Evolutionary conservation across 2,329 filamentous ascomycete species (phyloP), one percentile per base, ranked within the genome.

Genomic region (Trichoderma sp.): DNA sequence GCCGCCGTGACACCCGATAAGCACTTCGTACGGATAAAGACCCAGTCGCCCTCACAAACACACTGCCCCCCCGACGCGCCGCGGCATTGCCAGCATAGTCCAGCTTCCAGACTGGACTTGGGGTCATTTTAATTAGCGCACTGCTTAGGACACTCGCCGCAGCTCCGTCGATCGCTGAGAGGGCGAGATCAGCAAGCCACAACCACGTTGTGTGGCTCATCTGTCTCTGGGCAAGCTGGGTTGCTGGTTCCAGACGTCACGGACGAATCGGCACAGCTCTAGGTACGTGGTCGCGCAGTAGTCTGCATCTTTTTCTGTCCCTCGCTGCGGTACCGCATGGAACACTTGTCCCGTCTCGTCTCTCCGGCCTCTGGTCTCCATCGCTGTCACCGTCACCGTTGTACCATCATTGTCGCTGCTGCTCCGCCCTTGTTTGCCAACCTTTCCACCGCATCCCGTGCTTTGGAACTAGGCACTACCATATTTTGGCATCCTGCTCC

Each of bases 161-260:
- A 65, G 47, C 39, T 72, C 66, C 70, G 71, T 70, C 71, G 71
- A 72, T 72, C 71, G 68, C 65, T 70, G 43, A 72, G 60, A 67
- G 66, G 71, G 57, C 51, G 71, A 72, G 71, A 72, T 72, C 71
- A 72, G 71, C 71, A 72, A 72, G 71, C 71, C 71, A 72, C 71
- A 67, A 72, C 64, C 71, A 70, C 71, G 64, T 72, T 72, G 64
- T 70, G 71, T 70, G 71, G 65, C 66, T 64, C 58, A 56, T 60
- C 66, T 57, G 51, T 21, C 32, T 26, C 65, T 68, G 65, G 65
- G 32, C 53, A 68, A 36, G 43, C 32, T 51, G 53, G 30, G 62
- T 66, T 58, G 43, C 69, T 65, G 69, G 61, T 66, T 71, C 70
- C 36, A 65, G 63, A 71, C 66, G 61, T 72, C 60, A 65, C 70